A percentile compares a stretch with the other conserved stretches of the same genome.
Conservation (phyloP, 805 yeast species). For the Hanseniaspora lachancei region DNA sequence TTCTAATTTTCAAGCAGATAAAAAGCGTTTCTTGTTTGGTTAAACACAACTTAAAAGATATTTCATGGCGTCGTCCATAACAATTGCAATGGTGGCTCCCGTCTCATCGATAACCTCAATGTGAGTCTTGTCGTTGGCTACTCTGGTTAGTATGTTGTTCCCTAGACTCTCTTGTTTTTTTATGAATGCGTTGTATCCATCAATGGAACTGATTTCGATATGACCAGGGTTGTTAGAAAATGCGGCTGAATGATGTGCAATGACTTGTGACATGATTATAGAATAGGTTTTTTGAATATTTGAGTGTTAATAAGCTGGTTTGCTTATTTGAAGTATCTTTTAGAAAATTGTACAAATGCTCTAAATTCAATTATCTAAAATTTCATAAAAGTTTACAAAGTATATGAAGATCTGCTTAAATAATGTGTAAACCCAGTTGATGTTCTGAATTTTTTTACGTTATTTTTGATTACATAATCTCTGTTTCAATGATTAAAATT, state of each 20-base stretch:
- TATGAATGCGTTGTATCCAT: slow-evolving; percentile 31
- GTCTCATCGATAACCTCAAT: slow-evolving; percentile 30
- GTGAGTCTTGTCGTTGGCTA: slow-evolving; percentile 24
- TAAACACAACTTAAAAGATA: neutral
- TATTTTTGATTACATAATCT: neutral
- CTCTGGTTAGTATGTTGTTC: slow-evolving; percentile 27
- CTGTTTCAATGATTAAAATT: neutral
- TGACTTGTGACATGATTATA: neutral
- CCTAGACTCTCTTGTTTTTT: slow-evolving; percentile 25
- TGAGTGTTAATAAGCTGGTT: too few relatives aligned
- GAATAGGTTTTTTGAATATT: too few relatives aligned
- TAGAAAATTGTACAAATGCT: too few relatives aligned
- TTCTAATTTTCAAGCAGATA: too few relatives aligned
- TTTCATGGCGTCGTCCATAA: slow-evolving; percentile 6
- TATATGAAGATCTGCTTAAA: neutral
- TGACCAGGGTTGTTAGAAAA: neutral
- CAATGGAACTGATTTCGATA: slow-evolving; percentile 30
- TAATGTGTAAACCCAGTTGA: too few relatives aligned
- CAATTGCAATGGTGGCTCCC: slow-evolving; percentile 18
- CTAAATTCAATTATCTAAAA: too few relatives aligned
- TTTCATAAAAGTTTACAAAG: too few relatives aligned
- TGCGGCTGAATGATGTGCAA: slow-evolving; percentile 18
- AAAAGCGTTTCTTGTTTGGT: neutral
- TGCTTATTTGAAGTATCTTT: too few relatives aligned
- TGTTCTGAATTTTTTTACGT: neutral